Base-by-base conservation (phyloP, 2,329 filamentous ascomycete genomes). In the Zymoseptoria ardabiliae region DNA sequence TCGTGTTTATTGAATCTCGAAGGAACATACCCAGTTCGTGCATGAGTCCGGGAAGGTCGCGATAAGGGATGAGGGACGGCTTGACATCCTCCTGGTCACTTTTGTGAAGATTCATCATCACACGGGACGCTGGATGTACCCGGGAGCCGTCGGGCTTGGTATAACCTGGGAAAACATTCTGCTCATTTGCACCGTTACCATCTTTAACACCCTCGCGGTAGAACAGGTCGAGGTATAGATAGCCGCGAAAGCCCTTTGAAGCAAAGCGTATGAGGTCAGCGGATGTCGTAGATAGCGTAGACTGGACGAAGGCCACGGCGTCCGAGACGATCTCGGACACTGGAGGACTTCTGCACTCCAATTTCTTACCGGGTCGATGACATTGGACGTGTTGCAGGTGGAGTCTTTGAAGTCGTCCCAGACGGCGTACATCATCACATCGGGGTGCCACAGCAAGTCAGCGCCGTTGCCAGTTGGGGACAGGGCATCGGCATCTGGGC, bases 401-500 rank as follows among this genome's bases (percentile, higher is more conserved):
- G 30, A 11, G 30, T 25, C 19, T 13, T 53, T 53, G n/a, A 22
- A 20, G 21, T 20, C 49, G 19, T 63, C 56, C 61, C 61, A 64
- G 7, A 64, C 58, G 23, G 58, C 23, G 53, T 58, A 61, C 5
- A 64, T 9, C 41, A 58, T 48, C 19, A 64, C 62, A n/a, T 64
- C 62, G 8, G 53, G 30, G 13, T 58, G 50, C 60, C 60, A 64
- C 2, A 55, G 23, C 6, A 64, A 53, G 20, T 64, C 58, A 4
- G 50, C 41, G 7, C 56, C 62, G 10, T 64, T 64, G 4, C 61
- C 59, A 30, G 55, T 64, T 1, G 60, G 53, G 61, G 83, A 87
- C 41, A 81, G 68, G 62, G 79, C 78, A 53, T 82, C 80, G 35
- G 85, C 80, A 64, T 89, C 88, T 59, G 86, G 84, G 2, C 81